Evolutionary conservation across 306 rosid species (phyloP).

Genomic region (Corylus avellana): DNA sequence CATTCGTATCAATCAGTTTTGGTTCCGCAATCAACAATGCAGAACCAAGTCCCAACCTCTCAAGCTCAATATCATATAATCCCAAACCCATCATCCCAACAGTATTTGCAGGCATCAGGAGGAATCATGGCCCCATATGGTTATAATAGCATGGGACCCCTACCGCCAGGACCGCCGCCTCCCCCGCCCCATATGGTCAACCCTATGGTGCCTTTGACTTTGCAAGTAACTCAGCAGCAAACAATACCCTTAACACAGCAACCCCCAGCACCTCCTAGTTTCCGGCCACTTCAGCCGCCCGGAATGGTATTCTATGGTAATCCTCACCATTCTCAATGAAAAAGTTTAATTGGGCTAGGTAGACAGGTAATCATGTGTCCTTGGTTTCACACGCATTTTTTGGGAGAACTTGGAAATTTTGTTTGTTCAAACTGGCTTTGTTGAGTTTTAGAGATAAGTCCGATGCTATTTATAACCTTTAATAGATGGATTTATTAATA

Average conservation of each 20-base stretch:
- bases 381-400: slow-evolving; percentile 12
- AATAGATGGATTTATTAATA: not conserved
- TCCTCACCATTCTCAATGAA: slow-evolving; percentile 57
- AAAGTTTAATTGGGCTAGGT: slow-evolving; percentile 16
- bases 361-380: slow-evolving; percentile 25
- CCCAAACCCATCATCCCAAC: slow-evolving; percentile 62
- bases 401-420: slow-evolving; percentile 31
- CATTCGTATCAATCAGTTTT: slow-evolving; percentile 71
- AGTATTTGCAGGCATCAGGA: slow-evolving; percentile 63
- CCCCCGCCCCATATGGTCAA: slow-evolving; percentile 59
- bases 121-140: slow-evolving; percentile 61
- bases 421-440: slow-evolving; percentile 12
- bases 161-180: slow-evolving; percentile 56
- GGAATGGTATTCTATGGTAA: slow-evolving; percentile 75
- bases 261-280: slow-evolving; percentile 65
- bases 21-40: slow-evolving; percentile 52
- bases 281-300: slow-evolving; percentile 79
- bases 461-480: not conserved
- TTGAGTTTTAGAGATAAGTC: slow-evolving; percentile 4
- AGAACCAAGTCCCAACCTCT: slow-evolving; percentile 50
- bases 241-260: slow-evolving; percentile 45
- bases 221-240: slow-evolving; percentile 54
- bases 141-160: slow-evolving; percentile 56
- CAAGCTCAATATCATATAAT: slow-evolving; percentile 73
- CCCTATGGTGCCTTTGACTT: slow-evolving; percentile 56